Base-by-base conservation (phyloP, 208 protist species). In the Leishmania gerbilli region DNA sequence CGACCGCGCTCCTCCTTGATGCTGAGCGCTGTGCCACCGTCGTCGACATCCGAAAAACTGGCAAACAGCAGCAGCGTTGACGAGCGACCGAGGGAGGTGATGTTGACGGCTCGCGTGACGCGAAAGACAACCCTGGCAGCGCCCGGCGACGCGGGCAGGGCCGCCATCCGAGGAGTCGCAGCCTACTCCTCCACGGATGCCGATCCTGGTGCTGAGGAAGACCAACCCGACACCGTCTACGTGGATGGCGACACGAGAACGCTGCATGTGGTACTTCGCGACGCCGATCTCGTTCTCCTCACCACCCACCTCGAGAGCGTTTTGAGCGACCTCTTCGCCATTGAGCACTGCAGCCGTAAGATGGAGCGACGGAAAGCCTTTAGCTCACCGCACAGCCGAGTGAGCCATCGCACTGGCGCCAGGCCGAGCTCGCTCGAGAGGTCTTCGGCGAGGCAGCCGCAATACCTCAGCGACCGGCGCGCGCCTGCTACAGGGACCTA, bases 311-410 rank as follows among this genome's bases (percentile, higher is more conserved):
- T 97, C n/a, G 87, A 97, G 68, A 84, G 81, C 49, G 89, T 93
- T 3, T 86, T 97, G 9, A 71, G 85, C 51, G 92, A 97, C 71
- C 88, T 95, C 75, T 97, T 96, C 80, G 83, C 83, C 24, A 90
- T 96, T 34, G 90, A 96, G 84, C 92, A 96, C 79, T 84, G 82
- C 24, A 89, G 77, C 62, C 87, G 93, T 80, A 42, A 62, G 24
- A 75, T n/a, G 8, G 72, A 47, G 37, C 49, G 11, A 31, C 40
- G 47, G 3, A 79, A 65, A 21, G 58, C 45, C 72, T 19, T 45
- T 8, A 13, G 19, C 76, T 42, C 27, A 60, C 76, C 51, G 24
- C n/a, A 31, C 47, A 71, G 60, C n/a, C 45, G 76, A 17, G 45
- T 37, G 17, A 31, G 76, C 17, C 62, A 71, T 37, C 42, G 77